Percentiles rank a stretch among this genome's conserved stretches.
These are phyloP conservation scores for Comarum palustre DNA, from an alignment of 306 rosid species.

Conservation along the genomic window DNA sequence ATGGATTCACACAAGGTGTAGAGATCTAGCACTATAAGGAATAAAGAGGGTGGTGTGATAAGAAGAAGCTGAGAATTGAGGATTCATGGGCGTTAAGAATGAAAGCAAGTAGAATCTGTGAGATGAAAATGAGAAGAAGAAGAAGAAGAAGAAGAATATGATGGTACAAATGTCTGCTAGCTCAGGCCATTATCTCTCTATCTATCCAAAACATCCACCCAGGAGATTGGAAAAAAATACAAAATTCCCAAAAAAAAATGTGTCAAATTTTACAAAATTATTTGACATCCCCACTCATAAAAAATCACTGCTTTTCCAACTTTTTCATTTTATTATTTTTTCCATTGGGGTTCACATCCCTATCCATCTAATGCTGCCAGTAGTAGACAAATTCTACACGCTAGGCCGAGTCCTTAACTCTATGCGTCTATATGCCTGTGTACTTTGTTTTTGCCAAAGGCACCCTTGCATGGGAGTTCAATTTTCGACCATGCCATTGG, in stretches of 20 bases:
- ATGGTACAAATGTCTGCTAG: constrained; percentile 39
- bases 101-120: constrained; percentile 31
- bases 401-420: constrained; percentile 51
- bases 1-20: constrained; percentile 31
- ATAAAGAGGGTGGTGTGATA: constrained; percentile 14
- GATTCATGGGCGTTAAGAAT: constrained; percentile 37
- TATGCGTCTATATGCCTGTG: constrained; percentile 31
- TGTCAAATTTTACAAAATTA: not conserved
- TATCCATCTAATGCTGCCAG: constrained; percentile 42
- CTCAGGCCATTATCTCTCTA: constrained; percentile 51
- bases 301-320: constrained; percentile 44
- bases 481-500: constrained; percentile 20
- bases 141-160: constrained; percentile 35
- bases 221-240: constrained; percentile 9
- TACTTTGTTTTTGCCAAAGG: constrained; percentile 32
- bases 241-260: not conserved
- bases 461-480: constrained; percentile 45
- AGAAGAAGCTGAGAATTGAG: constrained; percentile 29
- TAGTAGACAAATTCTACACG: constrained; percentile 71
- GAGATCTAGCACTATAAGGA: constrained; percentile 28
- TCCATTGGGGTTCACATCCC: constrained; percentile 59
- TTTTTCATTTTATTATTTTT: not conserved
- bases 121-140: constrained; percentile 1
- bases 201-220: constrained; percentile 48
- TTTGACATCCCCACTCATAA: constrained; percentile 57